Conservation (phyloP, 495 filamentous ascomycete species). For the Daldinia loculata region DNA sequence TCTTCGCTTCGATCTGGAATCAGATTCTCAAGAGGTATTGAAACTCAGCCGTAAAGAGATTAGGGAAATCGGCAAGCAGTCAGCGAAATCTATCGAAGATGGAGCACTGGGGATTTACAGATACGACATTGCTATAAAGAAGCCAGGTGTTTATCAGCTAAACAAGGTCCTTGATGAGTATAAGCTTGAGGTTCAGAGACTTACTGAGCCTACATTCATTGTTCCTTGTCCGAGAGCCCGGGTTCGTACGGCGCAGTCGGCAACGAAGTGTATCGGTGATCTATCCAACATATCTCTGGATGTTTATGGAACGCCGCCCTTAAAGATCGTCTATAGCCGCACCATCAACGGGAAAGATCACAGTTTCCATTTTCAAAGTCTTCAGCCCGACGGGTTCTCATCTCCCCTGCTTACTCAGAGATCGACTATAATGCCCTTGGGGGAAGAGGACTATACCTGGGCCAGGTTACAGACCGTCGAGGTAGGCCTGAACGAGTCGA, state of each 20-base stretch:
- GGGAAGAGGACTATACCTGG: conserved; percentile 78
- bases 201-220: conserved; percentile 77
- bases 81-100: conserved; percentile 64
- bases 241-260: conserved; percentile 67
- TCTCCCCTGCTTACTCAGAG: conserved; percentile 73
- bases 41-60: conserved; percentile 64
- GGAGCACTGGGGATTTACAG: conserved; percentile 59
- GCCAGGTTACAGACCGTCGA: conserved; percentile 75
- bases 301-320: conserved; percentile 88
- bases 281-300: conserved; percentile 83
- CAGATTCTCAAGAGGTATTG: conserved; percentile 78
- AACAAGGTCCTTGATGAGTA: conserved; percentile 88
- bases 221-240: conserved; percentile 81
- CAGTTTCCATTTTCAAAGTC: conserved; percentile 83
- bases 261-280: conserved; percentile 80
- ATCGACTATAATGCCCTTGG: conserved; percentile 63
- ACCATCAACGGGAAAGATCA: conserved; percentile 78
- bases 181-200: conserved; percentile 86
- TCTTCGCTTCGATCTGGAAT: conserved; percentile 81
- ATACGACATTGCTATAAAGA: conserved; percentile 71
- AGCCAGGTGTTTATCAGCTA: conserved; percentile 85
- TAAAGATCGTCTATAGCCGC: conserved; percentile 89
- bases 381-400: conserved; percentile 85
- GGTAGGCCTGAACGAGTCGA: conserved; percentile 87
- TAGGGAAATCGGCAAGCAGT: conserved; percentile 70